Conservation (phyloP, 2,329 filamentous ascomycete genomes). For the Aspergillus melleus region DNA sequence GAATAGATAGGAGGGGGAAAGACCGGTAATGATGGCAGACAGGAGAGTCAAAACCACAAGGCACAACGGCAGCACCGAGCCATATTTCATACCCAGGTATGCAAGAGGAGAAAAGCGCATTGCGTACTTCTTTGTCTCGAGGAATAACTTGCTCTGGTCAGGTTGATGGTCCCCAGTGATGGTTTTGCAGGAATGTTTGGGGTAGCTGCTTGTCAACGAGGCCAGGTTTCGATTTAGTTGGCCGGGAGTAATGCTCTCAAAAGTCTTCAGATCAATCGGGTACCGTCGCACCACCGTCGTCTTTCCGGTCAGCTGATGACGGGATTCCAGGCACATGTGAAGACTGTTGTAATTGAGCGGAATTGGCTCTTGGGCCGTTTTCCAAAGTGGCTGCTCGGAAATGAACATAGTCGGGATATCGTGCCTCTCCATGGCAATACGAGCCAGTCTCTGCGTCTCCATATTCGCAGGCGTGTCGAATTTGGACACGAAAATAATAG, state of each 20-base stretch:
- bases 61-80: conserved; percentile 28
- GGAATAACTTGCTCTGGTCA: conserved; percentile 13
- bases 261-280: conserved; percentile 49
- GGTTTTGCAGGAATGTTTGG: conserved; percentile 25
- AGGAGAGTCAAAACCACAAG: conserved; percentile 29
- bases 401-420: conserved; percentile 46
- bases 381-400: conserved; percentile 45
- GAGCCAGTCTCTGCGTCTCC: conserved; percentile 35
- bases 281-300: conserved; percentile 37
- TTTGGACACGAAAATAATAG: conserved; percentile 45
- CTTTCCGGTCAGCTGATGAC: conserved; percentile 34
- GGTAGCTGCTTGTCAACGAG: conserved; percentile 38
- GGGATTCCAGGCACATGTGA: conserved; percentile 46
- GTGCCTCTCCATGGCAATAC: conserved; percentile 45
- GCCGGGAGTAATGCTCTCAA: conserved; percentile 47
- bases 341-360: conserved; percentile 43
- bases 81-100: conserved; percentile 21
- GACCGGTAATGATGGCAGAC: conserved; percentile 27
- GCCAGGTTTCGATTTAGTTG: conserved; percentile 51
- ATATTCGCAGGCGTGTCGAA: conserved; percentile 29
- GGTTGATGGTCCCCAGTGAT: conserved; percentile 13
- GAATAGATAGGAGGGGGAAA: conserved; percentile 26
- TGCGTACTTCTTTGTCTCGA: conserved; percentile 27
- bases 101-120: conserved; percentile 24
- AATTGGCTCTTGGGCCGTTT: conserved; percentile 32